Conservation (phyloP, 768 basidiomycete species). For the Tephrocybe rancida region DNA sequence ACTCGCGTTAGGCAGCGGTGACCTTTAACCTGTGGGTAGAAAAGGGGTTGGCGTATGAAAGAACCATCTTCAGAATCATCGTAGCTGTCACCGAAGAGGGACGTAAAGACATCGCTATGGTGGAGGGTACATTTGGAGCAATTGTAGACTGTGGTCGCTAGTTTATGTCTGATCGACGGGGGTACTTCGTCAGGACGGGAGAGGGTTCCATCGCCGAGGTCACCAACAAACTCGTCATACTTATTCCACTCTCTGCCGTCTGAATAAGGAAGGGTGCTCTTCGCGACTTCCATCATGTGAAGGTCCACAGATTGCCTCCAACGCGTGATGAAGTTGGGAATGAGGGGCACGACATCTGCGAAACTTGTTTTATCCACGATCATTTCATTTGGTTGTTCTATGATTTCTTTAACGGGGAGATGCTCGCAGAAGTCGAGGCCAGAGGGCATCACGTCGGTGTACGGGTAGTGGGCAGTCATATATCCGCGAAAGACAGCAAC, state of each 20-base stretch:
- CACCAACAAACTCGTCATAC: neutral
- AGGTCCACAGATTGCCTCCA: slow-evolving; percentile 41
- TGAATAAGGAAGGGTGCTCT: neutral
- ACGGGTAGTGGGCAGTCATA: slow-evolving; percentile 43
- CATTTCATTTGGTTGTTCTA: slow-evolving; percentile 41
- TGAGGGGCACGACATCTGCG: slow-evolving; percentile 30
- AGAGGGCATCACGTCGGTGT: slow-evolving; percentile 46
- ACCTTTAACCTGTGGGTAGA: slow-evolving; percentile 47
- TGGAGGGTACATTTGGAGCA: slow-evolving; percentile 45
- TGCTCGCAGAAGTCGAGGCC: slow-evolving; percentile 49
- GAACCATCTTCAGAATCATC: slow-evolving; percentile 7
- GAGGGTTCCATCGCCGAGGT: neutral
- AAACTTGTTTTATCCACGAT: slow-evolving; percentile 42
- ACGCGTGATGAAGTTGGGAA: slow-evolving; percentile 39
- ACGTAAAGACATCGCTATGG: too few species aligned
- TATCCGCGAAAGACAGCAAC: slow-evolving; percentile 43
- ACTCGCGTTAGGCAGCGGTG: slow-evolving; percentile 41
- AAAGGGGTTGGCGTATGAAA: too few species aligned
- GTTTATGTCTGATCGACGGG: slow-evolving; percentile 23
- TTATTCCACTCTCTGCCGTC: neutral
- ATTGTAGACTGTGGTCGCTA: slow-evolving; percentile 47
- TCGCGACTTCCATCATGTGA: slow-evolving; percentile 22
- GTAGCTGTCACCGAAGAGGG: slow-evolving; percentile 13
- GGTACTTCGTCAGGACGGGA: too few species aligned
- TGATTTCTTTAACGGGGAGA: slow-evolving; percentile 37